These are phyloP conservation scores for Penicillium capsulatum DNA, from an alignment of 2,329 filamentous ascomycete species.

Conservation along the genomic window DNA sequence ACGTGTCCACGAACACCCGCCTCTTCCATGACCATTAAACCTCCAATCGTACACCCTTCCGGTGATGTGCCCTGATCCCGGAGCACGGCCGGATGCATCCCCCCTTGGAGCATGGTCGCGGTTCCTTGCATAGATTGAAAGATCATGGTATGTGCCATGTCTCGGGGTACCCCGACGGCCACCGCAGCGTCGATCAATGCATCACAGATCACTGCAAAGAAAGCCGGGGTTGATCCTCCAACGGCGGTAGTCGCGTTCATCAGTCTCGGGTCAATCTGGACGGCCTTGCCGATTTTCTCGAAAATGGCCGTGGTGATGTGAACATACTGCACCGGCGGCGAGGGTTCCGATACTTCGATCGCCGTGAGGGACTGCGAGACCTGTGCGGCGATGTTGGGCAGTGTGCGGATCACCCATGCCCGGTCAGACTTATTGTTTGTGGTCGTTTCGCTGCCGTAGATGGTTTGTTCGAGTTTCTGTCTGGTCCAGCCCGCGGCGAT, in stretches of 20 bases:
- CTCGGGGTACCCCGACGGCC: constrained; percentile 58
- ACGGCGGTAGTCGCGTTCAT: constrained; percentile 59
- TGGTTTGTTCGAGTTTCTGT: constrained; percentile 35
- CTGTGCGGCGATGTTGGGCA: constrained; percentile 46
- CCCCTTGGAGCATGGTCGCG: constrained; percentile 53
- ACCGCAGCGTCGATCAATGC: constrained; percentile 59
- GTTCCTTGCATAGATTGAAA: constrained; percentile 60
- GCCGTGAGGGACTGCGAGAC: constrained; percentile 47
- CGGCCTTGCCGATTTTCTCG: constrained; percentile 46
- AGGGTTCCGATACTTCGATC: constrained; percentile 47
- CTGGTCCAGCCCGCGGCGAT: constrained; percentile 50
- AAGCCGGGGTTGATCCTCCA: constrained; percentile 59
- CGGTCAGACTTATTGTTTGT: constrained; percentile 12
- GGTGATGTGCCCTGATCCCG: constrained; percentile 60
- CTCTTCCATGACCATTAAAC: constrained; percentile 58
- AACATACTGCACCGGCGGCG: constrained; percentile 41
- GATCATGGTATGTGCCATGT: constrained; percentile 58
- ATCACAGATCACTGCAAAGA: constrained; percentile 57
- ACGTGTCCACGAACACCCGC: constrained; percentile 52
- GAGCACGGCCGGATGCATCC: constrained; percentile 57
- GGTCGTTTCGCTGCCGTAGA: constrained; percentile 29
- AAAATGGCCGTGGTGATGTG: constrained; percentile 47
- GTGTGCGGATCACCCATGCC: constrained; percentile 38
- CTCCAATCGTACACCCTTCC: constrained; percentile 61
- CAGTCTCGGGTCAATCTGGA: constrained; percentile 48